Conservation (phyloP, 2,329 filamentous ascomycete genomes). For the Davidsoniella virescens region DNA sequence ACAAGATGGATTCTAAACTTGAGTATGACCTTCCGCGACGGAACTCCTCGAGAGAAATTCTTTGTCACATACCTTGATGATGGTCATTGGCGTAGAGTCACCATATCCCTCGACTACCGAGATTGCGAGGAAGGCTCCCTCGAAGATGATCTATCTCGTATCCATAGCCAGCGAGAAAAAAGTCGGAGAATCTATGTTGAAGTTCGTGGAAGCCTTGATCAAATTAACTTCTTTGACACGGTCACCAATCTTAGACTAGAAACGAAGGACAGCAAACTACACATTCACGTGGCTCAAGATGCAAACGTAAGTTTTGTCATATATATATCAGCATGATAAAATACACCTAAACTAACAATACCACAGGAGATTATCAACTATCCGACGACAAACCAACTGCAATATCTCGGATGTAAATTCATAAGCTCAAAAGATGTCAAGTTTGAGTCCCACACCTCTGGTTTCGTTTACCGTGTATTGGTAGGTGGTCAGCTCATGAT, state of each 20-base stretch:
- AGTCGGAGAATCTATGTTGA: conserved; percentile 86
- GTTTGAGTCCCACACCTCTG: conserved; percentile 87
- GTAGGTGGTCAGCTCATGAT: conserved; percentile 56
- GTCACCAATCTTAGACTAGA: conserved; percentile 92
- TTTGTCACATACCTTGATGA: conserved; percentile 89
- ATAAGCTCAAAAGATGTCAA: conserved; percentile 59
- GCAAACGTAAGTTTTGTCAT: conserved; percentile 44
- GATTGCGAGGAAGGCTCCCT: conserved; percentile 64
- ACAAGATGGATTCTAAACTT: conserved; percentile 88
- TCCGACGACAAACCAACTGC: conserved; percentile 54
- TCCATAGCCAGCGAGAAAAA: conserved; percentile 80
- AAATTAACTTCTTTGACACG: conserved; percentile 90
- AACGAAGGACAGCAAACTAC: conserved; percentile 70
- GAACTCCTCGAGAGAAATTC: conserved; percentile 88
- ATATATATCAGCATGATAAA: background rate
- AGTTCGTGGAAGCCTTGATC: conserved; percentile 77
- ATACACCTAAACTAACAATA: conserved; percentile 13
- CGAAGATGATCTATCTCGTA: conserved; percentile 62
- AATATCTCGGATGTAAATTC: conserved; percentile 50
- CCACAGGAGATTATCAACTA: conserved; percentile 70
- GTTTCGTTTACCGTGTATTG: conserved; percentile 88
- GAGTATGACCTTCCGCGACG: conserved; percentile 95
- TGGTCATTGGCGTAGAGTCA: conserved; percentile 70
- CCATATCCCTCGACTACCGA: conserved; percentile 86
- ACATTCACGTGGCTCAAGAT: conserved; percentile 97